Conservation (phyloP, 495 filamentous ascomycete genomes). For the Aspergillus saccharolyticus region DNA sequence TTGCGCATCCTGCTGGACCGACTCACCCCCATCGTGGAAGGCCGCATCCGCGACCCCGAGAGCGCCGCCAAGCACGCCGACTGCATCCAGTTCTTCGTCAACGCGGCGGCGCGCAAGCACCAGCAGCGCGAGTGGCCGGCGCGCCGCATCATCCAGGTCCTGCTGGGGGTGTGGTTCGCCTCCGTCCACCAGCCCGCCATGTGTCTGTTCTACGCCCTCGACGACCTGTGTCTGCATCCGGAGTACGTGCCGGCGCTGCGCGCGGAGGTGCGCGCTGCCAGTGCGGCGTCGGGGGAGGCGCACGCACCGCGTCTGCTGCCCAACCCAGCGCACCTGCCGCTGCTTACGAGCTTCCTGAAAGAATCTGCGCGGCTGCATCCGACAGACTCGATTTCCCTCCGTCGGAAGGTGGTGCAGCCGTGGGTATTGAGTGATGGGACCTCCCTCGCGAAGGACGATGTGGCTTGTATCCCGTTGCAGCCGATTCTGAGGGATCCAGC, state of each 20-base stretch:
- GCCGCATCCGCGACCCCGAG: too few relatives aligned
- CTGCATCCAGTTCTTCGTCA: slow-evolving; percentile 9
- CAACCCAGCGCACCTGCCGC: not conserved
- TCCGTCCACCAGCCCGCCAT: slow-evolving; percentile 7
- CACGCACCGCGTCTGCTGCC: too few relatives aligned
- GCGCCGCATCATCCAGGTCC: not conserved
- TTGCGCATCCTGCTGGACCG: too few relatives aligned
- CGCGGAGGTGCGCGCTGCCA: not conserved
- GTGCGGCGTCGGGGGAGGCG: too few relatives aligned
- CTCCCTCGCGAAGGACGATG: not conserved
- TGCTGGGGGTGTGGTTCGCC: slow-evolving; percentile 6
- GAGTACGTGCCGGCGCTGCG: not conserved
- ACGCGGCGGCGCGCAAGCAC: slow-evolving; percentile 1
- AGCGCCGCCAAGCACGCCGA: not conserved
- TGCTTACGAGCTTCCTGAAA: not conserved
- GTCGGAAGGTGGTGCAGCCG: slow-evolving; percentile 1
- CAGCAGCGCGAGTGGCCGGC: not conserved
- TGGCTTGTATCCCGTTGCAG: slow-evolving; percentile 3
- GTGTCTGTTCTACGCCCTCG: slow-evolving; percentile 8
- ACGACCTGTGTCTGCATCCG: slow-evolving; percentile 2
- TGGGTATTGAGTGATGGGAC: slow-evolving; percentile 1
- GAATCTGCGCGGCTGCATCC: slow-evolving; percentile 5
- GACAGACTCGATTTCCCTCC: slow-evolving; percentile 6
- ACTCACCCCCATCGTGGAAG: too few relatives aligned
- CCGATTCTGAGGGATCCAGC: not conserved